Evolutionary conservation across 225 moss, liverwort and hornwort species (phyloP).

Genomic region (Thuidium tamariscinum): DNA sequence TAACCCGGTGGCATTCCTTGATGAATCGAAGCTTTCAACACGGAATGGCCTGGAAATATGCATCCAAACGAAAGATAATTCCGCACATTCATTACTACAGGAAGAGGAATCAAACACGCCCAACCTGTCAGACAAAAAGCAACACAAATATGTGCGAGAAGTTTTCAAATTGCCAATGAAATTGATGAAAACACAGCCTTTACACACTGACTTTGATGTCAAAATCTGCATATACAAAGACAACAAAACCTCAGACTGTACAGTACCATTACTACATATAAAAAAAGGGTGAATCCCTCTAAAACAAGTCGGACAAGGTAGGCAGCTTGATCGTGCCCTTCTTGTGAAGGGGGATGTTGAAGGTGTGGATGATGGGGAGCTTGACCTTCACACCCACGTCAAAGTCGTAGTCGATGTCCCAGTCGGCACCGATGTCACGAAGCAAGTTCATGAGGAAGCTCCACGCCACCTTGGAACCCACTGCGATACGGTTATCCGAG

Average conservation of each 20-base stretch:
- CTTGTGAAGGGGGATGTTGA: conserved; percentile 49
- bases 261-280: not conserved
- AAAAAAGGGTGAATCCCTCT: not conserved
- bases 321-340: conserved; percentile 63
- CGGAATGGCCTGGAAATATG: not conserved
- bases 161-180: not conserved
- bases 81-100: too few relatives aligned
- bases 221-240: not conserved
- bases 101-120: rapidly evolving
- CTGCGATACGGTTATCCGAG: conserved; percentile 20
- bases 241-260: not conserved
- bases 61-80: not conserved
- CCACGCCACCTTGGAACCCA: conserved; percentile 43
- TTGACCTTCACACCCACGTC: conserved; percentile 59
- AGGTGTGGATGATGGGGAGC: conserved; percentile 48
- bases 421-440: conserved; percentile 68
- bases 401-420: conserved; percentile 84
- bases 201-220: not conserved
- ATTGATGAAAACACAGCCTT: not conserved
- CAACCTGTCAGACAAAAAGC: not conserved
- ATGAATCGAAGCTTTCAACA: not conserved
- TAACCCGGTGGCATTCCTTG: not conserved
- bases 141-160: not conserved
- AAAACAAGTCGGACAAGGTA: conserved; percentile 53
- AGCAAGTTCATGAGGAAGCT: conserved; percentile 53